Base-by-base conservation (phyloP, 202 grass and related monocot genomes). In the Zoysia matrella region DNA sequence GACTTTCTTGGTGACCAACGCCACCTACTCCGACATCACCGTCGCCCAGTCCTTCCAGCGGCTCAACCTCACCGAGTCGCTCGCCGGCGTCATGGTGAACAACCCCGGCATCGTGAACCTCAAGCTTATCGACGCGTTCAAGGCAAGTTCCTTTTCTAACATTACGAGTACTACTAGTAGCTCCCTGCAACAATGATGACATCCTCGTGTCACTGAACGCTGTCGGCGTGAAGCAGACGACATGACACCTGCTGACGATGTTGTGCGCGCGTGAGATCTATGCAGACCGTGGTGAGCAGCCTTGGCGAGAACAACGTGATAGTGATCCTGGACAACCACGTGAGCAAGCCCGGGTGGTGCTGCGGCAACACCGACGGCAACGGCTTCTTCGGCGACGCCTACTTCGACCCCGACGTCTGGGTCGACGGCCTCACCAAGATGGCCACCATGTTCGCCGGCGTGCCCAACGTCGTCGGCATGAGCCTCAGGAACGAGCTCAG, bases 271-370 rank as follows among this genome's bases (percentile, higher is more conserved):
- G 30, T 36, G 30, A 36, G 30, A 36, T 36, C 30, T 36, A 6
- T 47, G 6, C 87, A 97, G 95, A 74, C 76, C 14, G 92, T 98
- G 74, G 90, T 98, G 74, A 73, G 71, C 18, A 94, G 84, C 86
- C 78, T 98, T 10, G 88, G 92, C 11, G 82, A 89, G 12, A 89
- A 79, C 69, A 77, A 80, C 62, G 67, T 98, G 45, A 98, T 98
- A 90, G 95, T 94, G 90, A 98, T 98, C 15, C 83, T 98, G 84
- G 95, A 98, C 87, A 98, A 98, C 82, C 95, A 98, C 68, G 50
- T 98, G 73, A 95, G 95, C 90, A 98, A 90, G 81, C 92, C 95
- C 1, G 92, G 90, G 18, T 98, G 95, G 95, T 98, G 95, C 87
- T 98, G 95, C 89, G 71, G 75, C 74, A 75, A 57, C 54, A 51